Percentiles rank a stretch among this genome's conserved stretches.
phyloP scores from a whole-genome alignment of 2,329 filamentous ascomycete species.

The Trichoderma semiorbis region DNA sequence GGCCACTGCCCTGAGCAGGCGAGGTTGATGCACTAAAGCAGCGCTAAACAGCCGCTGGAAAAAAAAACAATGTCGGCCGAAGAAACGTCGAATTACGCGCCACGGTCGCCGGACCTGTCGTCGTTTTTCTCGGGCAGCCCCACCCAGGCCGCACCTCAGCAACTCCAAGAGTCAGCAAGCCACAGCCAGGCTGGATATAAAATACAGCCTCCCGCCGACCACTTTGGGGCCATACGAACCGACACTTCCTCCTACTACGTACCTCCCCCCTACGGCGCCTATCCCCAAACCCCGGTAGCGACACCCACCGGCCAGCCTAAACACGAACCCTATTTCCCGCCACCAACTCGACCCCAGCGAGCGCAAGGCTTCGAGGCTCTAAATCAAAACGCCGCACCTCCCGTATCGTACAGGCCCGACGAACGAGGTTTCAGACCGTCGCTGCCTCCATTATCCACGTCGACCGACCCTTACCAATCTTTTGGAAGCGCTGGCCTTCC shows the following conservation, averaged over 20 bases:
- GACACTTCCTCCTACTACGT: slow-evolving; percentile 27
- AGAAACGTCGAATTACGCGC: slow-evolving; percentile 48
- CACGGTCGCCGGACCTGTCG: slow-evolving; percentile 58
- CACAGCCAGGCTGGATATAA: slow-evolving; percentile 31
- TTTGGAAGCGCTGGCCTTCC: neutral
- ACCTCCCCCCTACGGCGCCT: slow-evolving; percentile 19
- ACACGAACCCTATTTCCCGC: slow-evolving; percentile 23
- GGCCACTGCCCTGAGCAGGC: slow-evolving; percentile 2
- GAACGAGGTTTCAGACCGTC: slow-evolving; percentile 16
- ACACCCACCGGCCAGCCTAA: slow-evolving; percentile 22
- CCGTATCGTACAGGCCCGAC: slow-evolving; percentile 21
- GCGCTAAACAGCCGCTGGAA: slow-evolving; percentile 9
- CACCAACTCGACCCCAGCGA: slow-evolving; percentile 17
- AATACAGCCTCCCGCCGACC: slow-evolving; percentile 31
- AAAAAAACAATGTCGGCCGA: slow-evolving; percentile 43
- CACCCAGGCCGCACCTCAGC: slow-evolving; percentile 35
- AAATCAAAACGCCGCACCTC: slow-evolving; percentile 19
- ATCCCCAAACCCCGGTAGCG: neutral
- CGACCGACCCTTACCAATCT: neutral
- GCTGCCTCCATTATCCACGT: neutral
- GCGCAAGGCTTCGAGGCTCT: neutral
- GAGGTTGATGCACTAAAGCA: slow-evolving; percentile 10
- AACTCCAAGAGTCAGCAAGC: slow-evolving; percentile 31
- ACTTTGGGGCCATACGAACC: slow-evolving; percentile 22
- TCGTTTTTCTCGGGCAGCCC: slow-evolving; percentile 47